These are phyloP conservation scores for Taxawa tesnikishii DNA, from an alignment of 2,329 filamentous ascomycete species.

Conservation along the genomic window DNA sequence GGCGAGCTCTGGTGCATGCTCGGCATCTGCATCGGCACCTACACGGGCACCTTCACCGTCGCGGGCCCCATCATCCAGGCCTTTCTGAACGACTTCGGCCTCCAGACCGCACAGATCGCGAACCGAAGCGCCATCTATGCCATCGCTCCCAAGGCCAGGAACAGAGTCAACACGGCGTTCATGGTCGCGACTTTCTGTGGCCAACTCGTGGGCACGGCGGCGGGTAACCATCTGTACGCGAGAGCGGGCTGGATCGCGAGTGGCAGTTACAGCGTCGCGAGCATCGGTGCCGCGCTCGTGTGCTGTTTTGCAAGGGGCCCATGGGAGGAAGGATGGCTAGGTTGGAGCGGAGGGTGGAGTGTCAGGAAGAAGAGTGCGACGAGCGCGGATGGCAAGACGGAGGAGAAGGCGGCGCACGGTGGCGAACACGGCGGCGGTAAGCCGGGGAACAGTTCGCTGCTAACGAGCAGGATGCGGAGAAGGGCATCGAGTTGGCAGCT, in stretches of 20 bases:
- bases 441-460: constrained; percentile 12
- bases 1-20: constrained; percentile 46
- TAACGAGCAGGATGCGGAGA: constrained; percentile 15
- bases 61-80: constrained; percentile 64
- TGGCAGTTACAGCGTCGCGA: constrained; percentile 44
- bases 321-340: constrained; percentile 45
- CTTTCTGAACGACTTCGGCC: constrained; percentile 56
- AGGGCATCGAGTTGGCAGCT: constrained; percentile 15
- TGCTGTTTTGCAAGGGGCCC: constrained; percentile 37
- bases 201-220: constrained; percentile 54
- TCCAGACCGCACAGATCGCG: constrained; percentile 62
- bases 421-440: constrained; percentile 1
- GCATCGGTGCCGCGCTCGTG: constrained; percentile 36
- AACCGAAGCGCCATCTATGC: constrained; percentile 59
- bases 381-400: constrained; percentile 27
- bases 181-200: constrained; percentile 68
- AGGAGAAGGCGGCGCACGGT: background rate
- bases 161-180: constrained; percentile 69
- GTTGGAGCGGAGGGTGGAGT: constrained; percentile 47
- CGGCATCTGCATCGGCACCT: constrained; percentile 57
- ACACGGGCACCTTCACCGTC: constrained; percentile 51
- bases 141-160: constrained; percentile 58
- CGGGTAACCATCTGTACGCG: constrained; percentile 43
- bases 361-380: constrained; percentile 29
- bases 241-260: constrained; percentile 43